Evolutionary conservation across 1,284 basidiomycete species (phyloP).

Genomic region (Cystobasidium pallidum): DNA sequence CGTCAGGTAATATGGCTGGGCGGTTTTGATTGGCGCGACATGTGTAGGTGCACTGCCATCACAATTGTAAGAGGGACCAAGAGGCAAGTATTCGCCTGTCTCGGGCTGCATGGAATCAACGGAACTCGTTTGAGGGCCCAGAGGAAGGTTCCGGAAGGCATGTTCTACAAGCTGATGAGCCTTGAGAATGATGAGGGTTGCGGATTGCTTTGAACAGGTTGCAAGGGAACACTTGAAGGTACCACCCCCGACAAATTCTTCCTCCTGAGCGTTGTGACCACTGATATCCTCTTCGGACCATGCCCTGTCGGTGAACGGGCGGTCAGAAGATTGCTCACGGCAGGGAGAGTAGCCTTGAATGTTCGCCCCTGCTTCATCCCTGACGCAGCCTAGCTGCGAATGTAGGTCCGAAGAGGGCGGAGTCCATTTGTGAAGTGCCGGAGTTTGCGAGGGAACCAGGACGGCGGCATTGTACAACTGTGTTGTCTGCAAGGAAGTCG

Average conservation of each 20-base stretch:
- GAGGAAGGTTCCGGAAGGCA: not conserved
- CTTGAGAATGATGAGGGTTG: conserved; percentile 9
- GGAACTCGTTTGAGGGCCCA: conserved; percentile 2
- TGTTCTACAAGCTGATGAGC: conserved; percentile 21
- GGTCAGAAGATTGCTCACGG: not conserved
- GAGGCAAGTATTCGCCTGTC: conserved; percentile 8
- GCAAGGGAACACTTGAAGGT: conserved; percentile 17
- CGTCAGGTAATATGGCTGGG: not conserved
- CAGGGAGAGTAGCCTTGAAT: not conserved
- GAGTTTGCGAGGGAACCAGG: not conserved
- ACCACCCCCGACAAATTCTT: conserved; percentile 8
- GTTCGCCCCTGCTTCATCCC: not conserved
- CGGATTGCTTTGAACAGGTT: conserved; percentile 23
- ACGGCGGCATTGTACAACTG: not conserved
- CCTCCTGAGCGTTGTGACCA: conserved; percentile 11
- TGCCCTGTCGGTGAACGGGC: conserved; percentile 22
- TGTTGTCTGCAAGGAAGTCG: not conserved
- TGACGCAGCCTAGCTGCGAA: not conserved
- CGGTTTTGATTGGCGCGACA: not conserved
- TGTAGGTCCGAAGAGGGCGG: not conserved
- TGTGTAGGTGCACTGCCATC: not conserved
- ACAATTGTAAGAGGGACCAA: not conserved
- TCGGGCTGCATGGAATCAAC: not conserved
- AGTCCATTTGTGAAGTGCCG: not conserved
- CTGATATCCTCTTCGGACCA: conserved; percentile 20